phyloP scores from a whole-genome alignment of 1,284 basidiomycete genomes.

The Sphaerobolus stellatus region DNA sequence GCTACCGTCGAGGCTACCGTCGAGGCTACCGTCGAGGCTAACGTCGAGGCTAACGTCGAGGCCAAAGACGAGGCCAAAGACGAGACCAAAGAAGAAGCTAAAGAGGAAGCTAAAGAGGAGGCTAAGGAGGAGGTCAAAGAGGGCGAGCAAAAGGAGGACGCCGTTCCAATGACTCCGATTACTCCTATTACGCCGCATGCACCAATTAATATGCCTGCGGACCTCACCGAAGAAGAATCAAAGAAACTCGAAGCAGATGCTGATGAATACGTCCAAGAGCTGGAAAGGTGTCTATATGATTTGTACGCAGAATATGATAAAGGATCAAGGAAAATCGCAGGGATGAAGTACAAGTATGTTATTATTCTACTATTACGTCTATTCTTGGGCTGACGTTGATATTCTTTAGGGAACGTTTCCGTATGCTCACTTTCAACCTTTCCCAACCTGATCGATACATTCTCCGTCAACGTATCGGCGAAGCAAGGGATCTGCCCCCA shows the following conservation, averaged over 20 bases:
- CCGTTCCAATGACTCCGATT: slow-evolving; percentile 17
- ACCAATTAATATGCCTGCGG: too few species aligned
- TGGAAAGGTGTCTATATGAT: slow-evolving; percentile 71
- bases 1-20: slow-evolving; percentile 20
- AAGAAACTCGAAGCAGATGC: slow-evolving; percentile 51
- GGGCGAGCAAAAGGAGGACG: slow-evolving; percentile 21
- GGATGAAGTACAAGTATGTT: slow-evolving; percentile 76
- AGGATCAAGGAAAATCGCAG: slow-evolving; percentile 62
- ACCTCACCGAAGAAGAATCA: slow-evolving; percentile 59
- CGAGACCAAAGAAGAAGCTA: slow-evolving; percentile 16
- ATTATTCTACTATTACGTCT: slow-evolving; percentile 10
- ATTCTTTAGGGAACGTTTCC: slow-evolving; percentile 69
- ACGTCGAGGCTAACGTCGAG: slow-evolving; percentile 33
- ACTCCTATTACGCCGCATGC: too few species aligned
- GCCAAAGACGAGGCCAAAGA: slow-evolving; percentile 32
- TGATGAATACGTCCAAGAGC: slow-evolving; percentile 58
- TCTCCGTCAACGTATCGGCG: slow-evolving; percentile 74
- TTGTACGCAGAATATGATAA: slow-evolving; percentile 77
- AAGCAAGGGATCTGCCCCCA: slow-evolving; percentile 60
- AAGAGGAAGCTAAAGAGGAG: slow-evolving; percentile 40
- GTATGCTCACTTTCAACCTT: slow-evolving; percentile 79
- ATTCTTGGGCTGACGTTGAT: slow-evolving; percentile 16
- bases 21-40: slow-evolving; percentile 27
- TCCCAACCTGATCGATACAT: slow-evolving; percentile 70
- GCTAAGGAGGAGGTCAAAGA: slow-evolving; percentile 21